Percentiles rank a stretch among this genome's conserved stretches.
These are phyloP conservation scores for Plantago elongata DNA, from an alignment of 257 asterid genomes.

Conservation along the genomic window DNA sequence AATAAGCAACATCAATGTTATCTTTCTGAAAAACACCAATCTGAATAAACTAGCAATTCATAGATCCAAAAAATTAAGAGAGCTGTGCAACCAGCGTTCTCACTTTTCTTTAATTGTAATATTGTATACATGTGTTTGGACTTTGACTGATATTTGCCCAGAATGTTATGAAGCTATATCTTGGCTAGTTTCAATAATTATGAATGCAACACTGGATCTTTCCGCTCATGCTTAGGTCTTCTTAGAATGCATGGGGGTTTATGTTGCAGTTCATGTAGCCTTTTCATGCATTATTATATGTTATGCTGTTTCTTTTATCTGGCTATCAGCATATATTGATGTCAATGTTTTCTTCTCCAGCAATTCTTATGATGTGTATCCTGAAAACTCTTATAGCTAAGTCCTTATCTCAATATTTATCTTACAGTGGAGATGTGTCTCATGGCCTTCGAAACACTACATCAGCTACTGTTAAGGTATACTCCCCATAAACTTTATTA, in stretches of 20 bases:
- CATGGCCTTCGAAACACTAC: slow-evolving; percentile 86
- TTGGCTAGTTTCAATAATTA: background rate
- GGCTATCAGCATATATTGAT: slow-evolving; percentile 2
- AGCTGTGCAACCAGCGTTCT: background rate
- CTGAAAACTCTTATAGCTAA: slow-evolving; percentile 6
- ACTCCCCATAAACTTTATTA: slow-evolving; percentile 15
- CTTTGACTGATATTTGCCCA: no score
- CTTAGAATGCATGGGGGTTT: background rate
- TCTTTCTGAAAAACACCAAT: slow-evolving; percentile 1
- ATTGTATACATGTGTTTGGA: background rate
- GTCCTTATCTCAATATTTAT: slow-evolving; percentile 27
- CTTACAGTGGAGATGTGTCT: slow-evolving; percentile 70
- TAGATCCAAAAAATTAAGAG: slow-evolving; percentile 5
- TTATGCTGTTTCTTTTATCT: slow-evolving; percentile 2
- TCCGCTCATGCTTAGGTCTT: background rate
- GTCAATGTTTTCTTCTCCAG: no score
- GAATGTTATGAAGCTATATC: background rate
- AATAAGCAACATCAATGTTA: background rate
- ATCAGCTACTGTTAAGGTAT: slow-evolving; percentile 74
- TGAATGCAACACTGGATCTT: background rate
- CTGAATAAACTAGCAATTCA: slow-evolving; percentile 6
- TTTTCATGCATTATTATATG: background rate
- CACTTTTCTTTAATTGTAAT: background rate
- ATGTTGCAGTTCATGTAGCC: slow-evolving; percentile 12
- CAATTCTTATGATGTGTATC: slow-evolving; percentile 1